Evolutionary conservation across 106 monocot genomes (phyloP).

Genomic region (Ottelia alismoides): DNA sequence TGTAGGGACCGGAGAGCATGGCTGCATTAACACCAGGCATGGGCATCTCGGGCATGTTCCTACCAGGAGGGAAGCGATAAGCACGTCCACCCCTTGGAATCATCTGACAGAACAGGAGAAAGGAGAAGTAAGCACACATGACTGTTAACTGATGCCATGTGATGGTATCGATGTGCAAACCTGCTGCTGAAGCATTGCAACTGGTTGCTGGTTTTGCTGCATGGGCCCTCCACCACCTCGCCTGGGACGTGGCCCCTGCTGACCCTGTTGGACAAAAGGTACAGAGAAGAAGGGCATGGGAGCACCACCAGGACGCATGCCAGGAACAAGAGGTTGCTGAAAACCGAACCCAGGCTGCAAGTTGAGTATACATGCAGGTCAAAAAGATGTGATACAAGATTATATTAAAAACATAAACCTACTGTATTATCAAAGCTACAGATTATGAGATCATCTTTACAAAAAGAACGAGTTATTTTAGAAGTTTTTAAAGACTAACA

Average conservation of each 20-base stretch:
- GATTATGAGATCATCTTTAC: too few species aligned
- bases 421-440: too few species aligned
- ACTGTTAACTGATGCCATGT: too few species aligned
- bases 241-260: conserved; percentile 71
- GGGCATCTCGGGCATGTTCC: conserved; percentile 28
- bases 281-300: conserved; percentile 79
- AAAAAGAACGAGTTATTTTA: too few species aligned
- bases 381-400: too few species aligned
- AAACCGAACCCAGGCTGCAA: conserved; percentile 79
- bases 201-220: conserved; percentile 67
- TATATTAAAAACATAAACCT: too few species aligned
- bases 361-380: not conserved
- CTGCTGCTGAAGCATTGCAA: conserved; percentile 74
- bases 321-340: conserved; percentile 83
- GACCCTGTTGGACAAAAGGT: conserved; percentile 71
- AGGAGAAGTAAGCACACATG: too few species aligned
- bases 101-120: conserved; percentile 20
- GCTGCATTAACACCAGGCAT: conserved; percentile 20
- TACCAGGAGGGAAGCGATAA: conserved; percentile 33
- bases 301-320: conserved; percentile 78
- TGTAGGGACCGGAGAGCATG: conserved; percentile 23
- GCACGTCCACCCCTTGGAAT: conserved; percentile 35
- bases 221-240: conserved; percentile 49
- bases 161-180: too few species aligned
- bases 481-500: too few species aligned